phyloP scores from a whole-genome alignment of 1,284 basidiomycete species.

The Ceratobasidium sp. region DNA sequence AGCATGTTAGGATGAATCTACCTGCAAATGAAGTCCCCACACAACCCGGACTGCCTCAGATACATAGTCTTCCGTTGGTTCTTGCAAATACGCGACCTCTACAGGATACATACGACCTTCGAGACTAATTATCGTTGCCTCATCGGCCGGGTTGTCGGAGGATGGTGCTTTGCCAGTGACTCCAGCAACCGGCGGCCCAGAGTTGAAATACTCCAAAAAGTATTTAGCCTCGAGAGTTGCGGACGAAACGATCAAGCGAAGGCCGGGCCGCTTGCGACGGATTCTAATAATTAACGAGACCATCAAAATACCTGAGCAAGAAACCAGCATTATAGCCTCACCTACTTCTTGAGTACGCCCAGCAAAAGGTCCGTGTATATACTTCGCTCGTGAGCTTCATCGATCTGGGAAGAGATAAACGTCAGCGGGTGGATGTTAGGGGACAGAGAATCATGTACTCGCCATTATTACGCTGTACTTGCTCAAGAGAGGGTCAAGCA shows the following conservation, averaged over 20 bases:
- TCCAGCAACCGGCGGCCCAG: constrained; percentile 46
- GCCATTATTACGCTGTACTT: constrained; percentile 97
- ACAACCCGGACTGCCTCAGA: constrained; percentile 84
- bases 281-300: constrained; percentile 65
- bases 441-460: constrained; percentile 47
- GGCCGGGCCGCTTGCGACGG: constrained; percentile 84
- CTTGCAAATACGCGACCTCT: constrained; percentile 77
- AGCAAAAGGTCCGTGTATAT: constrained; percentile 94
- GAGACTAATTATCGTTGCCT: constrained; percentile 84
- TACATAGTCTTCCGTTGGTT: constrained; percentile 83
- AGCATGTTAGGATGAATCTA: constrained; percentile 53
- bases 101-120: constrained; percentile 95
- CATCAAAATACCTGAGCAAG: constrained; percentile 46
- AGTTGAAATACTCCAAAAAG: constrained; percentile 89
- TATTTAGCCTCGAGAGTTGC: constrained; percentile 93
- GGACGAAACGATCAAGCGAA: constrained; percentile 92
- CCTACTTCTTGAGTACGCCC: constrained; percentile 89
- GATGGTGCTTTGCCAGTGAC: constrained; percentile 55
- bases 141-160: constrained; percentile 51
- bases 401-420: constrained; percentile 68
- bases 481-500: constrained; percentile 87
- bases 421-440: neutral
- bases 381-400: constrained; percentile 97
- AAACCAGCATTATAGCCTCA: constrained; percentile 24
- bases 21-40: constrained; percentile 87